Evolutionary conservation across 2,329 filamentous ascomycete genomes (phyloP).

Genomic region (Pleurostoma richardsiae): DNA sequence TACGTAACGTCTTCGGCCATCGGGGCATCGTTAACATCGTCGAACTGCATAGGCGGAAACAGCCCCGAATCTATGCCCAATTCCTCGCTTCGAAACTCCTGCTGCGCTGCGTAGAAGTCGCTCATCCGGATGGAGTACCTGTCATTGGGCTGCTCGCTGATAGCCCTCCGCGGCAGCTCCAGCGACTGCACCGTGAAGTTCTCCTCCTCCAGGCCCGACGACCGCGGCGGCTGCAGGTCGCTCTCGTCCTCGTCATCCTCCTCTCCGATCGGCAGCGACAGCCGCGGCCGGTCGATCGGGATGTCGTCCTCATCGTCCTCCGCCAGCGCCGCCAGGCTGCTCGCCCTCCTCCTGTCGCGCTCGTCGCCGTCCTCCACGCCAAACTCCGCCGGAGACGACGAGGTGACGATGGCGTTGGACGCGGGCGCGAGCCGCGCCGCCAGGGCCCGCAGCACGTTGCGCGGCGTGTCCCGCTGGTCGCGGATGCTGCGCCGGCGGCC

Average conservation of each 20-base stretch:
- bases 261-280: constrained; percentile 47
- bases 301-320: constrained; percentile 47
- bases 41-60: constrained; percentile 40
- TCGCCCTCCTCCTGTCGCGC: constrained; percentile 1
- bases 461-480: constrained; percentile 50
- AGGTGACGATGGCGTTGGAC: constrained; percentile 37
- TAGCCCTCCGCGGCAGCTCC: constrained; percentile 51
- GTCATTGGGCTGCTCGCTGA: constrained; percentile 37
- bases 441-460: constrained; percentile 48
- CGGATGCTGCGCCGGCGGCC: constrained; percentile 52
- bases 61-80: constrained; percentile 44
- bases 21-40: constrained; percentile 30
- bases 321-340: constrained; percentile 18
- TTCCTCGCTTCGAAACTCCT: constrained; percentile 31
- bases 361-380: constrained; percentile 8
- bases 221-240: constrained; percentile 47
- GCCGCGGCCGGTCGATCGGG: constrained; percentile 43
- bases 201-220: constrained; percentile 52
- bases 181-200: constrained; percentile 55
- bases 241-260: constrained; percentile 44
- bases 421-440: constrained; percentile 47
- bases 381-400: constrained; percentile 35
- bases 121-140: constrained; percentile 49
- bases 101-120: constrained; percentile 32
- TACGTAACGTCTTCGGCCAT: constrained; percentile 32